Evolutionary conservation across 106 monocot species (phyloP), one percentile per base, ranked within the genome.

Genomic region (Gastrodia elata): DNA sequence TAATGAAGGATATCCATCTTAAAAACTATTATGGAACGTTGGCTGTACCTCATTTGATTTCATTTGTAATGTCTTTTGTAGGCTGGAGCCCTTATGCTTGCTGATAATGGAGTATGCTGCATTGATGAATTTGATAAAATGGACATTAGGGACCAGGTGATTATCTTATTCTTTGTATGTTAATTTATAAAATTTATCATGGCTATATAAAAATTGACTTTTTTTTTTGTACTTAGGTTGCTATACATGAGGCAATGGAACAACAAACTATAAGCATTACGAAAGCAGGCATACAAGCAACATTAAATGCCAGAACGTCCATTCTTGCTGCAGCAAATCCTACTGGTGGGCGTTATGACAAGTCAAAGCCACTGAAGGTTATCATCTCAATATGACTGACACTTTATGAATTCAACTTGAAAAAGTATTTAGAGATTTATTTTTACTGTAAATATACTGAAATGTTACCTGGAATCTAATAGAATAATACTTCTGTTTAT

Each of bases 121-220:
- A 98, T 98, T 61, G 97, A 98, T 81, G 97, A 98, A 82, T 98
- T 98, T 82, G 97, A 98, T 76, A 98, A 98, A 73, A 98, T 98
- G 97, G 97, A 98, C 64, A 87, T 98, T 5, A 86, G 74, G 68
- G 97, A 98, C 52, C 97, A 98, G 86, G 97, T 93, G 72, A 73
- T 76, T 65, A 18, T 59, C 39, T 64, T 78, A 15, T n/a, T n/a
- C 30, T 58, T 18, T 75, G 5, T 8, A 7, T 39, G n/a, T 16
- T 24, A 32, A 8, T 65, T 15, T 46, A 57, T 30, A 43, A 41
- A 64, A 33, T 70, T 77, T 24, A 3, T 61, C 11, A 33, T 39
- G 22, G 59, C 16, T 13, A 44, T 44, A 44, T 44, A 44, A 44
- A n/a, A n/a, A n/a, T n/a, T n/a, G n/a, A n/a, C n/a, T 39, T 68